Conservation (phyloP, 2,329 filamentous ascomycete species). For the Aspergillus pseudoglaucus region DNA sequence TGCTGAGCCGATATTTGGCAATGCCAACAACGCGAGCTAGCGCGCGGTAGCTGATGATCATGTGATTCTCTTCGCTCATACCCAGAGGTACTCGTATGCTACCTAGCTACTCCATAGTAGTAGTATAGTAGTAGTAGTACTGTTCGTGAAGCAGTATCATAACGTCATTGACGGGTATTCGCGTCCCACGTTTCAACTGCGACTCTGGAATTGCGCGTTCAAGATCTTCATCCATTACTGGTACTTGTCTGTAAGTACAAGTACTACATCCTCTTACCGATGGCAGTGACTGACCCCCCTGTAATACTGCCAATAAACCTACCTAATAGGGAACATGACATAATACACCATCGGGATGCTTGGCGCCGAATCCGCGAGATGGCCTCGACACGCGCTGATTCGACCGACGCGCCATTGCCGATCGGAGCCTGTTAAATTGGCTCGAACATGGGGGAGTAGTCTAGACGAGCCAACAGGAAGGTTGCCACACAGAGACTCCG, state of each 20-base stretch:
- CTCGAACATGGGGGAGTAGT: not conserved
- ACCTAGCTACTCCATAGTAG: no score
- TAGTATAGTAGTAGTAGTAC: no score
- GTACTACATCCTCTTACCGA: not conserved
- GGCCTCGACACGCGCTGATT: constrained; percentile 21
- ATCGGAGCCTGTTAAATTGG: constrained; percentile 15
- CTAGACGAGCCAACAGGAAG: not conserved
- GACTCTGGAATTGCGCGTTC: constrained; percentile 12
- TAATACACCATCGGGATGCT: constrained; percentile 13
- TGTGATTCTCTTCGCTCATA: constrained; percentile 1
- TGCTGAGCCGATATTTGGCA: no score
- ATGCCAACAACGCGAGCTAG: no score
- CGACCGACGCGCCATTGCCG: constrained; percentile 22
- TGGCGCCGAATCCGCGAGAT: constrained; percentile 18
- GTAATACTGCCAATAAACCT: no score
- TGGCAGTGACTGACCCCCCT: no score
- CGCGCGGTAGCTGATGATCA: no score
- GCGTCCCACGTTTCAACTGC: constrained; percentile 26
- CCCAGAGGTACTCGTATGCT: no score
- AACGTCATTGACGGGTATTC: constrained; percentile 22
- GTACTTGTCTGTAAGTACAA: not conserved
- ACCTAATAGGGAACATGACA: constrained; percentile 7
- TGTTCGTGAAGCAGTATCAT: constrained; percentile 6
- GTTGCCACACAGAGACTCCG: not conserved
- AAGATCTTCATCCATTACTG: not conserved